Percentiles rank a stretch among this genome's conserved stretches.
Evolutionary conservation across 495 filamentous ascomycete species (phyloP).

Genomic region (Hyaloscypha variabilis): DNA sequence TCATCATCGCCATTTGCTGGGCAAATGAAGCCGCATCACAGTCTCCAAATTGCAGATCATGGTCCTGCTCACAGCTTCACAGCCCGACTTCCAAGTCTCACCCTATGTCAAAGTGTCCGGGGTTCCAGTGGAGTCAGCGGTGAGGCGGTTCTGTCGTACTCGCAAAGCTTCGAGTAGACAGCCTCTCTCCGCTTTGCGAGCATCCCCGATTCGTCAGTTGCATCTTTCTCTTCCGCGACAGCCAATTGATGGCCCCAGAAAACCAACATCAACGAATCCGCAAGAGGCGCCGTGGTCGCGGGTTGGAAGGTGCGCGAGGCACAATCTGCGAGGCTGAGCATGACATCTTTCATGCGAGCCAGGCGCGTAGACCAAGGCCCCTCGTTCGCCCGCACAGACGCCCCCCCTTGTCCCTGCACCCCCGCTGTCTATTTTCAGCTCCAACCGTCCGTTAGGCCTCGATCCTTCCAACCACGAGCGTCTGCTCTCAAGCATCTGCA

Average conservation of each 20-base stretch:
- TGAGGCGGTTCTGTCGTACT: not conserved
- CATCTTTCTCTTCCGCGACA: not conserved
- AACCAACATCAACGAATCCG: not conserved
- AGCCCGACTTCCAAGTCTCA: not conserved
- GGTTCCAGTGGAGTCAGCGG: not conserved
- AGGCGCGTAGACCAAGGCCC: not conserved
- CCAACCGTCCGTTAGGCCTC: not conserved
- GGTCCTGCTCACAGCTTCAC: not conserved
- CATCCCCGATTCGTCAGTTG: not conserved
- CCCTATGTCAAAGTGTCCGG: not conserved
- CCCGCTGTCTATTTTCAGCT: constrained; percentile 20
- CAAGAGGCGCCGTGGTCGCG: not conserved
- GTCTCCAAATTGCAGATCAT: not conserved
- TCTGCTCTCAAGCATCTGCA: not conserved
- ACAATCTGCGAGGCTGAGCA: constrained; percentile 12
- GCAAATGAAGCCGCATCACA: not conserved
- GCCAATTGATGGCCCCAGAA: not conserved
- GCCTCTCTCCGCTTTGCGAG: not conserved
- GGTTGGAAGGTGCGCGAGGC: constrained; percentile 1
- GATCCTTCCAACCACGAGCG: not conserved
- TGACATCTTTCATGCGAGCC: not conserved
- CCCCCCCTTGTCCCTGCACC: not conserved
- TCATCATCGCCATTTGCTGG: not conserved
- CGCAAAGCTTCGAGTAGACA: not conserved
- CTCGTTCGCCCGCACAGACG: constrained; percentile 17